Percentiles rank a stretch among this genome's conserved stretches.
Evolutionary conservation across 306 rosid species (phyloP).

Genomic region (Cicer bijugum): DNA sequence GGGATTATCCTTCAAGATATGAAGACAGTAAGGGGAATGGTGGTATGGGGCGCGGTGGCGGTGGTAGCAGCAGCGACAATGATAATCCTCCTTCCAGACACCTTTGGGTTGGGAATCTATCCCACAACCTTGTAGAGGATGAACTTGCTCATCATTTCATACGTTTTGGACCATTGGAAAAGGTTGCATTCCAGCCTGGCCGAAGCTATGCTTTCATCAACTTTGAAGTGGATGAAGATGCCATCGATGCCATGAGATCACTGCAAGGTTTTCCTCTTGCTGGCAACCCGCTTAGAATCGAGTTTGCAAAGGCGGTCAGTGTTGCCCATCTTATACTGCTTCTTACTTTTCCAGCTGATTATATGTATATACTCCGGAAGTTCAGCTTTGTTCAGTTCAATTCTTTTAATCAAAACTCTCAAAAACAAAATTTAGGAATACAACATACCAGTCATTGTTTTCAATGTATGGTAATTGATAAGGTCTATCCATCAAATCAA

Average conservation of each 20-base stretch:
- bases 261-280: constrained; percentile 77
- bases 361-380: constrained; percentile 38
- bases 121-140: constrained; percentile 63
- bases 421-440: constrained; percentile 27
- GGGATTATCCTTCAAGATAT: constrained; percentile 57
- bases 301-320: constrained; percentile 99
- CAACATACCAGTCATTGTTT: constrained; percentile 21
- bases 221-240: constrained; percentile 78
- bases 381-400: constrained; percentile 33
- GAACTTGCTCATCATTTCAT: constrained; percentile 72
- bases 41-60: constrained; percentile 42
- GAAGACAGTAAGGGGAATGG: constrained; percentile 47
- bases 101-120: constrained; percentile 88
- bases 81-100: constrained; percentile 78
- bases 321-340: constrained; percentile 65
- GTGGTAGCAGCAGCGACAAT: constrained; percentile 29
- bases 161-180: constrained; percentile 75
- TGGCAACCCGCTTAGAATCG: constrained; percentile 85
- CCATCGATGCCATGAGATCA: constrained; percentile 71
- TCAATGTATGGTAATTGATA: constrained; percentile 20
- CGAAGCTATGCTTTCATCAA: constrained; percentile 89
- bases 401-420: constrained; percentile 40
- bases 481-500: constrained; percentile 40
- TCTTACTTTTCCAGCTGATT: constrained; percentile 55
- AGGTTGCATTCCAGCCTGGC: constrained; percentile 80